Base-by-base conservation (phyloP, 768 basidiomycete genomes). In the Kockovaella imperatae region DNA sequence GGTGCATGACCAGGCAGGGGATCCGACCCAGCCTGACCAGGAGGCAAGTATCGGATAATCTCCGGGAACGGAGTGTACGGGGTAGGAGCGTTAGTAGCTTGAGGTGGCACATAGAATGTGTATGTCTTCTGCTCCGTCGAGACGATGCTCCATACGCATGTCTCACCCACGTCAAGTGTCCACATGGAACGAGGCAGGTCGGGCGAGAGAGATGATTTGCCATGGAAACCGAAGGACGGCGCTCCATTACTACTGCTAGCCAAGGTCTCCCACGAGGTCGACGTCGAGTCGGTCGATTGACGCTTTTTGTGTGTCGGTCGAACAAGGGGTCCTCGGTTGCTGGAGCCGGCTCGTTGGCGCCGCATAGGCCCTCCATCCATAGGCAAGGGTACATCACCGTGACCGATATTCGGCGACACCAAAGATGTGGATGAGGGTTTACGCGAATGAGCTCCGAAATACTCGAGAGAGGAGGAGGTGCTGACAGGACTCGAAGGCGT, bases 111-210 rank as follows among this genome's bases (percentile, higher is more conserved):
- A 43, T 57, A 67, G 48, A 67, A 68, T 0, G 62, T 63, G 28
- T 68, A 68, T 5, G 59, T 54, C 21, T 51, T 54, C 34, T 62
- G 59, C 35, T 70, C 68, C 17, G 66, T 65, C 6, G 53, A 50
- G 40, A 70, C 62, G 44, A 70, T 68, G 31, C 58, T 68, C 68
- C 62, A 64, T 25, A 61, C 47, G 31, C 54, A 56, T 4, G 35
- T 42, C 30, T 65, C 63, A n/a, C 59, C 63, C 10, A 65, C 63
- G 28, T 50, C 49, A 43, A 65, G 26, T 1, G 53, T 57, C 63
- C 63, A 65, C n/a, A 28, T 45, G 40, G 40, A 40, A 18, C 29
- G n/a, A n/a, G n/a, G n/a, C n/a, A n/a, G n/a, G n/a, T n/a, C n/a
- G n/a, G n/a, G n/a, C n/a, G n/a, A n/a, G n/a, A n/a, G n/a, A n/a